Evolutionary conservation across 371 early-diverging fungal species (phyloP).

Genomic region (Rhizomucor miehei): DNA sequence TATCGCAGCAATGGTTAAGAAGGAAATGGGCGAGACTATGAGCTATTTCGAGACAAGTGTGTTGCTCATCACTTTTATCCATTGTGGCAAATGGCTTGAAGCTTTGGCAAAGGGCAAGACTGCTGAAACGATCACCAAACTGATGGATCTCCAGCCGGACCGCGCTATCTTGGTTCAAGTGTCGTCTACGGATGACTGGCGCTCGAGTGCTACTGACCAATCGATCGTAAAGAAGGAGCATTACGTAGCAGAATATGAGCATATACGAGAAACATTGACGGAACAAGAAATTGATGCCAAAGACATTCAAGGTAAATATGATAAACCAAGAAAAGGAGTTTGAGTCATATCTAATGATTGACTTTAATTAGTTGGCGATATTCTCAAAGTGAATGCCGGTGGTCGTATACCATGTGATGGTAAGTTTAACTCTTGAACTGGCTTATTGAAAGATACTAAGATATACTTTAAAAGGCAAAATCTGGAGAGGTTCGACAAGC

Average conservation of each 20-base stretch:
- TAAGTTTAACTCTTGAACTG: neutral
- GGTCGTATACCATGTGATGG: slow-evolving; percentile 72
- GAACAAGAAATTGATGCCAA: slow-evolving; percentile 41
- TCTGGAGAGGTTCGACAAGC: slow-evolving; percentile 57
- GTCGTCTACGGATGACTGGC: too few relatives aligned
- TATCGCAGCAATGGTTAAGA: slow-evolving; percentile 47
- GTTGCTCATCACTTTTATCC: slow-evolving; percentile 67
- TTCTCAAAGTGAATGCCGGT: slow-evolving; percentile 64
- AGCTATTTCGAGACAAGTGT: slow-evolving; percentile 69
- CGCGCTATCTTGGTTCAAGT: slow-evolving; percentile 45
- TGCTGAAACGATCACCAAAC: slow-evolving; percentile 64
- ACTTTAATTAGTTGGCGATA: slow-evolving; percentile 52
- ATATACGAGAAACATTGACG: slow-evolving; percentile 10
- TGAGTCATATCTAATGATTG: neutral
- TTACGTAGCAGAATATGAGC: slow-evolving; percentile 8
- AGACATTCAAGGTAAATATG: slow-evolving; percentile 45
- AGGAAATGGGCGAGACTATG: slow-evolving; percentile 25
- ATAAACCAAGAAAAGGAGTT: neutral
- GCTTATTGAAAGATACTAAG: neutral
- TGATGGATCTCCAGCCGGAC: slow-evolving; percentile 69
- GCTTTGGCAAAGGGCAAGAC: slow-evolving; percentile 70
- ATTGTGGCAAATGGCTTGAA: slow-evolving; percentile 70
- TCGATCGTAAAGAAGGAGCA: neutral
- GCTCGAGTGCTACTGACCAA: too few relatives aligned
- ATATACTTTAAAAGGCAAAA: slow-evolving; percentile 15